Percentiles rank a stretch among this genome's conserved stretches.
Evolutionary conservation across 2,329 filamentous ascomycete genomes (phyloP).

Genomic region (Venturia asperata): DNA sequence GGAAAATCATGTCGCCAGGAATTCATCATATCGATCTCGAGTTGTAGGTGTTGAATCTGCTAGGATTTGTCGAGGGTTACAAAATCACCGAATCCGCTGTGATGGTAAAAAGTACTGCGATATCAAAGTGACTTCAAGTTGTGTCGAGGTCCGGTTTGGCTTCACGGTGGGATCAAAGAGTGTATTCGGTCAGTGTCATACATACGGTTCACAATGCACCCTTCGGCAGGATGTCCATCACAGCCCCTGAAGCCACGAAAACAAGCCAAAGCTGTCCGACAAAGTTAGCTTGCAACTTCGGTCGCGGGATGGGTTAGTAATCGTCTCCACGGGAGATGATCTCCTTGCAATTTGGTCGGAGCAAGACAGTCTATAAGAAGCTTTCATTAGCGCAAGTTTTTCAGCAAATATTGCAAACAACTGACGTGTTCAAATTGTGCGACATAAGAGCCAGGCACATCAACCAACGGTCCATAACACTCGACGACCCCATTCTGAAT

Average conservation of each 20-base stretch:
- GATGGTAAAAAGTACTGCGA: no score
- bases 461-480: constrained; percentile 79
- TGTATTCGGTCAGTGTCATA: neutral
- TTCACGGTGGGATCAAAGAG: neutral
- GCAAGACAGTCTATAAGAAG: constrained; percentile 18
- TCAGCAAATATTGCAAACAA: constrained; percentile 24
- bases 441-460: constrained; percentile 90
- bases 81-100: no score
- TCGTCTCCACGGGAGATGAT: constrained; percentile 19
- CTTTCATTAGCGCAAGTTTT: neutral
- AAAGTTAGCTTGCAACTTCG: neutral
- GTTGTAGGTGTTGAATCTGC: no score
- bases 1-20: no score
- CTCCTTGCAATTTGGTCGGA: constrained; percentile 21
- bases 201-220: neutral
- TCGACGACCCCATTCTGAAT: constrained; percentile 79
- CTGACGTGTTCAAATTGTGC: constrained; percentile 92
- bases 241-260: neutral
- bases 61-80: no score
- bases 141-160: neutral
- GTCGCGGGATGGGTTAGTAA: constrained; percentile 20
- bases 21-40: no score
- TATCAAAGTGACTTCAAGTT: neutral
- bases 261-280: neutral
- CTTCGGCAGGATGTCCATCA: neutral